phyloP scores from a whole-genome alignment of 306 rosid species.

The Amphicarpaea edgeworthii region DNA sequence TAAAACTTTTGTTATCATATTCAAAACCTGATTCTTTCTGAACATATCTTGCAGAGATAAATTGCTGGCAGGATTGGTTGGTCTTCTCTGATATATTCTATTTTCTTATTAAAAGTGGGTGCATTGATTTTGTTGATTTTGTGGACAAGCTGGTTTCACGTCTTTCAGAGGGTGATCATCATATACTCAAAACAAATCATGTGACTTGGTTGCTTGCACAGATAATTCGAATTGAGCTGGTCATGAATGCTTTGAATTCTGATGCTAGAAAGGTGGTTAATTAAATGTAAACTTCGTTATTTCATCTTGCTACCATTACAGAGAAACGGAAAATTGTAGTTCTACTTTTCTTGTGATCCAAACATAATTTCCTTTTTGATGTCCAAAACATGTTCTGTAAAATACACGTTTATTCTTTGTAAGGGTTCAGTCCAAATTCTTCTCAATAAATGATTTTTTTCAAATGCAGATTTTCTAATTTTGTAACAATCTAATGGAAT shows the following conservation, averaged over 20 bases:
- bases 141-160: conserved; percentile 94
- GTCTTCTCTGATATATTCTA: conserved; percentile 90
- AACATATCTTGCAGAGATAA: conserved; percentile 80
- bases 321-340: conserved; percentile 20
- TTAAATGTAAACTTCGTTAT: conserved; percentile 18
- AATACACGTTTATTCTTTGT: conserved; percentile 10
- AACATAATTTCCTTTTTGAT: conserved; percentile 29
- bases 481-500: neutral
- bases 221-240: conserved; percentile 90
- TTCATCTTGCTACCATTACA: conserved; percentile 29
- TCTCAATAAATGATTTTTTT: conserved; percentile 37
- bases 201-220: conserved; percentile 97
- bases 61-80: conserved; percentile 99
- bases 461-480: conserved; percentile 40
- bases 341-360: conserved; percentile 29
- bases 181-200: conserved; percentile 85
- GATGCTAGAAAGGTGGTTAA: conserved; percentile 94
- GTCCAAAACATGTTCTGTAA: conserved; percentile 22
- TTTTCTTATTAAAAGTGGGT: conserved; percentile 92
- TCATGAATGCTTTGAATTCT: conserved; percentile 85
- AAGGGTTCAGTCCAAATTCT: conserved; percentile 24
- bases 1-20: conserved; percentile 26
- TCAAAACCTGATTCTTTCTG: conserved; percentile 44
- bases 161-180: conserved; percentile 84
- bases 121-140: conserved; percentile 93